Evolutionary conservation across 306 rosid species (phyloP).

Genomic region (Prinsepia uniflora): DNA sequence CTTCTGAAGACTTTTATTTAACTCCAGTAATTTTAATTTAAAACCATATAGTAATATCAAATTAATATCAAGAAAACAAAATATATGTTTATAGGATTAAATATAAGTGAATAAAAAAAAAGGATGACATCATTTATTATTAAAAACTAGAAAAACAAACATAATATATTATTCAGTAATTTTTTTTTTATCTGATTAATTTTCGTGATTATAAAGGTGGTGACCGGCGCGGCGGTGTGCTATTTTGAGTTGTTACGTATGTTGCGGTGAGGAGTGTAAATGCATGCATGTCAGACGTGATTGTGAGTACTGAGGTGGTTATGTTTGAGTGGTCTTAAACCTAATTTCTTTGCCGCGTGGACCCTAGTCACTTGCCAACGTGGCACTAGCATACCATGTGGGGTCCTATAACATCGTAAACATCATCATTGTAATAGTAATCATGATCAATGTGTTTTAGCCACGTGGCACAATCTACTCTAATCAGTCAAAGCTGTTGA

Average conservation of each 20-base stretch:
- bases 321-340: not conserved
- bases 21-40: too few relatives aligned
- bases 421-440: conserved; percentile 20
- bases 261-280: conserved; percentile 21
- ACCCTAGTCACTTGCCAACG: not conserved
- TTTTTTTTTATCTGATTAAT: too few relatives aligned
- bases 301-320: conserved; percentile 36
- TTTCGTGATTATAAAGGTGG: too few relatives aligned
- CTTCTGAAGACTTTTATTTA: too few relatives aligned
- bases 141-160: too few relatives aligned
- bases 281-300: conserved; percentile 19
- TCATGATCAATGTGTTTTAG: not conserved
- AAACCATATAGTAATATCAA: too few relatives aligned
- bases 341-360: not conserved
- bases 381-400: conserved; percentile 33
- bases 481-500: conserved; percentile 17
- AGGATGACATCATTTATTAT: too few relatives aligned
- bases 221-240: not conserved
- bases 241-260: not conserved
- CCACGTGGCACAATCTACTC: conserved; percentile 21
- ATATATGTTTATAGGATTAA: too few relatives aligned
- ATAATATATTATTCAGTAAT: too few relatives aligned
- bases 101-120: too few relatives aligned
- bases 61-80: too few relatives aligned
- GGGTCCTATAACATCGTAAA: conserved; percentile 16